Evolutionary conservation across 768 basidiomycete species (phyloP).

Genomic region (Lactarius trivialis): DNA sequence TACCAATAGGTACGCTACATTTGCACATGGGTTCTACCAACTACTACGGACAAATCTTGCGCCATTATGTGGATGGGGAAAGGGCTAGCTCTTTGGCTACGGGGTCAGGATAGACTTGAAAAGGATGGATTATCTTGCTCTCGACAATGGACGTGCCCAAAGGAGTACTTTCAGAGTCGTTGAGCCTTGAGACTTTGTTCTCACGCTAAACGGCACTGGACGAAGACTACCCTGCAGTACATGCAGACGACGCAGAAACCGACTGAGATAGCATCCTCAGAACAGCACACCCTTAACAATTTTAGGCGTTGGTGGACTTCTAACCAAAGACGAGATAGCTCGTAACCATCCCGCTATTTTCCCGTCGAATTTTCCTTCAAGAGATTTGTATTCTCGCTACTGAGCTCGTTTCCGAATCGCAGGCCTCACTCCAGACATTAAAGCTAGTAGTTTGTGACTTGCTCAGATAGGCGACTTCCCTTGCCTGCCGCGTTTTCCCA

Average conservation of each 20-base stretch:
- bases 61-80: slow-evolving; percentile 27
- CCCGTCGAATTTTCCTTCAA: slow-evolving; percentile 29
- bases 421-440: slow-evolving; percentile 47
- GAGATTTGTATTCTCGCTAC: slow-evolving; percentile 67
- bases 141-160: slow-evolving; percentile 69
- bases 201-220: background rate
- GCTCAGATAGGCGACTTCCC: slow-evolving; percentile 71
- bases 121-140: slow-evolving; percentile 92
- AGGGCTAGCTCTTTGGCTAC: slow-evolving; percentile 70
- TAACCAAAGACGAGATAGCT: slow-evolving; percentile 47
- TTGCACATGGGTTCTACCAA: no score
- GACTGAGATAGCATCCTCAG: slow-evolving; percentile 21
- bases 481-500: slow-evolving; percentile 62
- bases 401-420: slow-evolving; percentile 64
- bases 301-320: slow-evolving; percentile 38
- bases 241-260: slow-evolving; percentile 14
- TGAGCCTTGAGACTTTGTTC: background rate
- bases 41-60: no score
- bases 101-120: slow-evolving; percentile 91
- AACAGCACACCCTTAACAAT: slow-evolving; percentile 28
- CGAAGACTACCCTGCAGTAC: background rate
- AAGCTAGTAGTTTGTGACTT: slow-evolving; percentile 78
- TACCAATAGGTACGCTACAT: no score
- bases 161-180: no score
- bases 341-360: slow-evolving; percentile 9